phyloP scores from a whole-genome alignment of 495 filamentous ascomycete genomes.

The Sphaerosporella brunnea region DNA sequence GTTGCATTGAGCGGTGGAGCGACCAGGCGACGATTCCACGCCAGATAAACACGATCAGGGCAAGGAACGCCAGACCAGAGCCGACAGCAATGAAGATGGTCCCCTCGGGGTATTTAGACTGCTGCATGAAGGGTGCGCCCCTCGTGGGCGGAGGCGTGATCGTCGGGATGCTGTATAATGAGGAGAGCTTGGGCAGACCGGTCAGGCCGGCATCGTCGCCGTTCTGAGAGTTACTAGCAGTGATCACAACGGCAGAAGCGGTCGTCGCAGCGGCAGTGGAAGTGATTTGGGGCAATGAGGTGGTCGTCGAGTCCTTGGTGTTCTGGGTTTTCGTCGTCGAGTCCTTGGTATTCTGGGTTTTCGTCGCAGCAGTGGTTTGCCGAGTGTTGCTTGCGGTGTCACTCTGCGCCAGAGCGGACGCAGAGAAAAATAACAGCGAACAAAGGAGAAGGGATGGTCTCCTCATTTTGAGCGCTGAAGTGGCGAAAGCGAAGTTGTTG shows the following conservation, averaged over 20 bases:
- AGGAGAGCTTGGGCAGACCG: neutral
- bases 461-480: neutral
- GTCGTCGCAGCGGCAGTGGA: neutral
- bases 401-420: neutral
- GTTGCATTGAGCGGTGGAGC: constrained; percentile 50
- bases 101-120: constrained; percentile 75
- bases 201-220: too few relatives aligned
- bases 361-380: neutral
- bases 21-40: constrained; percentile 79
- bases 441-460: neutral
- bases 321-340: neutral
- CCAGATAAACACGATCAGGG: constrained; percentile 65
- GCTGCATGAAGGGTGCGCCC: constrained; percentile 86
- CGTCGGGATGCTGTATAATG: constrained; percentile 10
- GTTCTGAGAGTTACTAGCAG: neutral
- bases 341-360: neutral
- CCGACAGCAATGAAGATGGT: constrained; percentile 94
- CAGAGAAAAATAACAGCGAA: neutral
- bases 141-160: constrained; percentile 55
- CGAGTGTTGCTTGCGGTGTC: neutral
- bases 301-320: neutral
- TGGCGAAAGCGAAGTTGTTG: too few relatives aligned
- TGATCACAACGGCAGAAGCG: neutral
- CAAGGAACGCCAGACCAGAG: constrained; percentile 67
- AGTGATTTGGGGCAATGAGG: neutral